Base-by-base conservation (phyloP, 257 asterid species). In the Solanum etuberosum region DNA sequence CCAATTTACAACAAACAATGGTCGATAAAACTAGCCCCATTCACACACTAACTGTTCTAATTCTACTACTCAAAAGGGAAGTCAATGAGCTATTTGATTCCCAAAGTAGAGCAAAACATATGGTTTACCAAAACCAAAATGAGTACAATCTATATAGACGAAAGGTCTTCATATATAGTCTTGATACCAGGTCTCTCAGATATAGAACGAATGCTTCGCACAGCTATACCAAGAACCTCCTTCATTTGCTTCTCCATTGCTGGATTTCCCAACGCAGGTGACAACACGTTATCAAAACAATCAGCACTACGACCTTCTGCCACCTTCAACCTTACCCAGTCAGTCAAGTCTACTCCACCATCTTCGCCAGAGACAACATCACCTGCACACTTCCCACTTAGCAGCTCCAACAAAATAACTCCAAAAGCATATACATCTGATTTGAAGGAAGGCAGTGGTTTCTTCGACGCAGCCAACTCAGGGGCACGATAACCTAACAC, bases 401-500 rank as follows among this genome's bases (percentile, higher is more conserved):
- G 91, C 70, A 97, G 94, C 83, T 97, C 99, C 86, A 97, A 90
- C 88, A 97, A 73, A 31, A 97, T 91, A 40, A 96, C 99, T 16
- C 99, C 99, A 35, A 97, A 97, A 25, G 99, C 98, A 88, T 95
- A 96, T 15, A 96, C 96, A 37, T 97, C 99, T 1, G 99, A 94
- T 87, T 97, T 97, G 94, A 97, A 97, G 1, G 99, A 93, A 14
- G 99, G 99, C 9, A 92, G 88, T 10, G 99, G 99, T 77, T 95
- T 95, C 93, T 93, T 95, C 14, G 98, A 92, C 0, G 95, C 92
- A 57, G 93, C 98, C 11, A 97, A 93, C 82, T 97, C 99, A 4
- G 99, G 99, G 13, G 99, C 99, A 34, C 99, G 98, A 87, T 97
- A 97, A 7, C 99, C 99, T 86, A 97, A 59, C 29, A 95, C 98